phyloP scores from a whole-genome alignment of 2,329 filamentous ascomycete genomes.

The Aspergillus awamori region DNA sequence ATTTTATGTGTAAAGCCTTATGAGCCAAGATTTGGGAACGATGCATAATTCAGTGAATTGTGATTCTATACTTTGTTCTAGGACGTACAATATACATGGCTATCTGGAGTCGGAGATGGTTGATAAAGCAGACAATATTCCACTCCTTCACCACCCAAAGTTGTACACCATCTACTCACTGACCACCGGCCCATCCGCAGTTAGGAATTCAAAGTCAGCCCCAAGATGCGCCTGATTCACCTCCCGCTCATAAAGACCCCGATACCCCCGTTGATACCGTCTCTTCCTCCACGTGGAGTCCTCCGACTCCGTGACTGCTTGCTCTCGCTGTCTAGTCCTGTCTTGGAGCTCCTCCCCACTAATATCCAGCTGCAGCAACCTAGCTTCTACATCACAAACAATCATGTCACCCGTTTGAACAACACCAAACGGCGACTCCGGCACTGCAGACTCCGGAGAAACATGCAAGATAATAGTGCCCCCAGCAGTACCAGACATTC shows the following conservation, averaged over 20 bases:
- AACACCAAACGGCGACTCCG: conserved; percentile 39
- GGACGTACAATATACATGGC: too few relatives aligned
- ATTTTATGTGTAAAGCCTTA: too few relatives aligned
- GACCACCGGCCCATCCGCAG: conserved; percentile 24
- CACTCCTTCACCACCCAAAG: too few relatives aligned
- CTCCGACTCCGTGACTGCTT: background rate
- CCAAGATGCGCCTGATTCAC: conserved; percentile 48
- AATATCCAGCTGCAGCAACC: conserved; percentile 44
- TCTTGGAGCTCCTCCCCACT: conserved; percentile 43
- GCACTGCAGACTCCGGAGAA: conserved; percentile 54
- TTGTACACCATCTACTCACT: background rate
- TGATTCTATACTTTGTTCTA: too few relatives aligned
- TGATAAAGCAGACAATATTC: too few relatives aligned
- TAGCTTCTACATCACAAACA: too few relatives aligned
- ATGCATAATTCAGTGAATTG: too few relatives aligned
- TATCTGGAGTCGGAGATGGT: too few relatives aligned
- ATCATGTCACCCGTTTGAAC: too few relatives aligned
- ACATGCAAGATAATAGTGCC: conserved; percentile 58
- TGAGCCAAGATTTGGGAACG: too few relatives aligned
- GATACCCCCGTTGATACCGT: conserved; percentile 39
- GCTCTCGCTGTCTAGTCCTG: conserved; percentile 30
- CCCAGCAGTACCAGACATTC: conserved; percentile 60
- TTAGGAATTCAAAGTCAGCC: conserved; percentile 43
- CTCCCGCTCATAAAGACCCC: conserved; percentile 44
- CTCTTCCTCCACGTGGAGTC: conserved; percentile 22